These are phyloP conservation scores for Fusarium decemcellulare DNA, from an alignment of 2,329 filamentous ascomycete species.

Conservation along the genomic window DNA sequence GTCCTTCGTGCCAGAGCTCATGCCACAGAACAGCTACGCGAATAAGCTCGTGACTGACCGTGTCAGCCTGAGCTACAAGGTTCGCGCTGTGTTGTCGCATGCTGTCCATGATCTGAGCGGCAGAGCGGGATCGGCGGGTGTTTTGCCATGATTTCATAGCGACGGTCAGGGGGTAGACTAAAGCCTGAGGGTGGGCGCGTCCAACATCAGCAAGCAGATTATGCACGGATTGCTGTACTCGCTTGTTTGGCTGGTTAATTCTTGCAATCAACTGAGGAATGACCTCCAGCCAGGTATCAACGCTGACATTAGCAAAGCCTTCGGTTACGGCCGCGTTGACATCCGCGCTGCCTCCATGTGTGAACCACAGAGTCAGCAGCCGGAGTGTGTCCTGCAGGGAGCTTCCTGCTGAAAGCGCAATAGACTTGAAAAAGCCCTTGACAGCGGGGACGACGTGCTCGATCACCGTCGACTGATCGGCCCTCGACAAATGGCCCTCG, in stretches of 20 bases:
- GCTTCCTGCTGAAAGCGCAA: conserved; percentile 90
- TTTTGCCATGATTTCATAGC: conserved; percentile 95
- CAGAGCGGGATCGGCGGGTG: conserved; percentile 86
- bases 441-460: conserved; percentile 96
- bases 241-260: conserved; percentile 94
- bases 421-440: conserved; percentile 97
- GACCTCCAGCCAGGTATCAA: conserved; percentile 99
- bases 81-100: conserved; percentile 96
- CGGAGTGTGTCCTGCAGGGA: conserved; percentile 96
- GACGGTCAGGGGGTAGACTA: conserved; percentile 97
- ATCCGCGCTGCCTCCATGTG: conserved; percentile 88
- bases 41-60: conserved; percentile 96
- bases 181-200: conserved; percentile 91
- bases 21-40: conserved; percentile 98
- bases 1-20: conserved; percentile 97
- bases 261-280: conserved; percentile 97
- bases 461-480: conserved; percentile 77
- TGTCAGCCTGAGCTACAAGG: conserved; percentile 94
- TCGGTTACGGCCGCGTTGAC: conserved; percentile 92
- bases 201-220: conserved; percentile 94
- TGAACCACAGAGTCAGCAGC: conserved; percentile 95
- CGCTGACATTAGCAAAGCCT: conserved; percentile 90
- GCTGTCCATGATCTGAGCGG: conserved; percentile 95
- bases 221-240: conserved; percentile 92
- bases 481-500: conserved; percentile 63